Conservation (phyloP, 306 rosid species). For the Pterocarpus macrocarpus region DNA sequence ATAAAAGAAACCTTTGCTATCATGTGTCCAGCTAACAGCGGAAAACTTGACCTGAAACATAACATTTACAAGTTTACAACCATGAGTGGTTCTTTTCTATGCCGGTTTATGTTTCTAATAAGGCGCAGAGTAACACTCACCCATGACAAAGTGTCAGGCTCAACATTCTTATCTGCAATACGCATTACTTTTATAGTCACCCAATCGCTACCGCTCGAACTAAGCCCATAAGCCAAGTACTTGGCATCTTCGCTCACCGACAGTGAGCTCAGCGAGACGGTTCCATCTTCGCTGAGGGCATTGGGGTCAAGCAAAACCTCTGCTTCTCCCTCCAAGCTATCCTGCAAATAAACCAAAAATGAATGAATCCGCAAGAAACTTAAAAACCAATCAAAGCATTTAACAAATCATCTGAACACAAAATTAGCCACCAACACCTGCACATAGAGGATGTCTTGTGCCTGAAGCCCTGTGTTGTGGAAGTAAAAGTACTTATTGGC, state of each 20-base stretch:
- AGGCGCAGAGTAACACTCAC: constrained; percentile 55
- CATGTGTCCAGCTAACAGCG: constrained; percentile 86
- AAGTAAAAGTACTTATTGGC: constrained; percentile 80
- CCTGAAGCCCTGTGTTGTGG: constrained; percentile 92
- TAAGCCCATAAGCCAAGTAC: constrained; percentile 85
- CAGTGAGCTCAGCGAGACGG: constrained; percentile 66
- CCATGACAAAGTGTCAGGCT: constrained; percentile 83
- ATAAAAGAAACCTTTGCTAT: constrained; percentile 89
- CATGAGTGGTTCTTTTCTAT: not conserved
- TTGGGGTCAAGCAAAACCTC: constrained; percentile 89
- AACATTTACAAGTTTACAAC: not conserved
- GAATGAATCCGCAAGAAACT: constrained; percentile 16
- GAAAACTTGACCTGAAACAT: constrained; percentile 90
- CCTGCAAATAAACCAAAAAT: constrained; percentile 55
- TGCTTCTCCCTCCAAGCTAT: constrained; percentile 84
- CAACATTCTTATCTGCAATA: constrained; percentile 67
- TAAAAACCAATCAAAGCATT: not conserved
- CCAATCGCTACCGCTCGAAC: constrained; percentile 97
- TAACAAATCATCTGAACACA: not conserved
- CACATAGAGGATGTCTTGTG: constrained; percentile 73
- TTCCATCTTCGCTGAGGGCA: constrained; percentile 86
- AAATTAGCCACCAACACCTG: constrained; percentile 66
- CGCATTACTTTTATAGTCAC: constrained; percentile 77
- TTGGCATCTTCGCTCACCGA: constrained; percentile 85
- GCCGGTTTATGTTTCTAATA: not conserved